Evolutionary conservation across 2,329 filamentous ascomycete genomes (phyloP).

Genomic region (Fusarium kyushuense): DNA sequence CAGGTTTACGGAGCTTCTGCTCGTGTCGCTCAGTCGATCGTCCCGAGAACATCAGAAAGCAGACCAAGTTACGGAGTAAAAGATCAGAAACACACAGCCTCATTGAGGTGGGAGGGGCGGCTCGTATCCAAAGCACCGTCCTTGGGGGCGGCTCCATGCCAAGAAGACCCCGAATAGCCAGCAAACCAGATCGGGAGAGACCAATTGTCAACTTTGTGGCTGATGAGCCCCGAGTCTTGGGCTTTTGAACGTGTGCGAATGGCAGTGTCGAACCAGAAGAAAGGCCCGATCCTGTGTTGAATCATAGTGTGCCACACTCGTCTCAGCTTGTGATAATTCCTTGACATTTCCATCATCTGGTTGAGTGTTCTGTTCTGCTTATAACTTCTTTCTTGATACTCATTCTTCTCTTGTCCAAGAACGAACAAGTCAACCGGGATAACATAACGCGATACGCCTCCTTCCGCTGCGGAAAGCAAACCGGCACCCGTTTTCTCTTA

Average conservation of each 20-base stretch:
- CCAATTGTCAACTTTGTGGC: conserved; percentile 23
- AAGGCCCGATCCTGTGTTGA: conserved; percentile 25
- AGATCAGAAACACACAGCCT: conserved; percentile 28
- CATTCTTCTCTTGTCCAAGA: neutral
- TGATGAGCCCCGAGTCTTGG: conserved; percentile 5
- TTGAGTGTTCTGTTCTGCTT: neutral
- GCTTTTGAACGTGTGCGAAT: conserved; percentile 20
- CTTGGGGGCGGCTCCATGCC: conserved; percentile 22
- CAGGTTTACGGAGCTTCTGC: conserved; percentile 2
- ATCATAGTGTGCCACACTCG: conserved; percentile 19
- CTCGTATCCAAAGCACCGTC: conserved; percentile 32
- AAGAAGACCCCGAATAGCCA: conserved; percentile 16
- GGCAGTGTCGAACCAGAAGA: conserved; percentile 3
- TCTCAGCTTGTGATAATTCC: neutral
- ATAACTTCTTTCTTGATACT: conserved; percentile 5
- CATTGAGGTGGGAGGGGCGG: conserved; percentile 3
- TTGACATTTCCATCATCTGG: neutral
- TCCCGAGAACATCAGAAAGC: conserved; percentile 17
- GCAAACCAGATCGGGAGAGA: conserved; percentile 15
- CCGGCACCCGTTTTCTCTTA: conserved; percentile 24
- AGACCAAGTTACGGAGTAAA: neutral
- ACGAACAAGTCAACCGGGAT: conserved; percentile 17
- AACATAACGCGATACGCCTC: conserved; percentile 30
- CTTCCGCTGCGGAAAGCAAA: conserved; percentile 26
- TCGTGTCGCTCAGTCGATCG: conserved; percentile 28